Base-by-base conservation (phyloP, 2,329 filamentous ascomycete genomes). In the Zalaria obscura region DNA sequence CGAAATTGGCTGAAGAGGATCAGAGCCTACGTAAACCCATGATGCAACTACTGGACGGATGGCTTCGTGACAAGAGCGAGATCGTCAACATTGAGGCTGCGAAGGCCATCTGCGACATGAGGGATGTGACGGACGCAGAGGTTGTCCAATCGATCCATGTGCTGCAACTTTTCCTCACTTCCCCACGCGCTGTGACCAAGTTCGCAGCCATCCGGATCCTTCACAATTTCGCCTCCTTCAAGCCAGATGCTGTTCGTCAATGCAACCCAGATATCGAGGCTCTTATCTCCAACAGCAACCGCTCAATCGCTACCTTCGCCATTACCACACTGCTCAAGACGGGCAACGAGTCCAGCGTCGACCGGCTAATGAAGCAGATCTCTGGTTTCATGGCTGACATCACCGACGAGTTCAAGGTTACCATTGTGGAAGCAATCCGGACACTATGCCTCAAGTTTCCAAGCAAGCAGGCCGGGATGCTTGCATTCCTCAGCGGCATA, bases 81-180 rank as follows among this genome's bases (percentile, higher is more conserved):
- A 93, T 94, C 86, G 88, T 98, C 66, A 96, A 95, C 69, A 95
- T 98, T 52, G 91, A 98, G 67, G 91, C 91, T 41, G 91, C 91
- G 49, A 96, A 96, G 73, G 89, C 89, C 40, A 94, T 98, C 55
- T 93, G 88, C 67, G 84, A 93, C 54, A 82, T 96, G 74, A 78
- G 82, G 49, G 87, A 96, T 61, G 82, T 96, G 37, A 88, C 84
- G 43, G 91, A 98, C 58, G 80, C 78, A 42, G 89, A 98, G 62
- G 84, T 93, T 35, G 76, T 82, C 35, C 87, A 94, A 63, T 88
- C 89, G 27, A 86, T 98, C 38, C 88, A 96, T 57, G 86, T 93
- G 36, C 74, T 98, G 42, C 91, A 98, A 65, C 76, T 96, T 37
- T 98, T 95, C 80, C 75, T 98, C 52, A 94, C 87, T 28, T 95